Evolutionary conservation across 108 stramenopile genomes (phyloP).

Genomic region (Skeletonema menzelii): DNA sequence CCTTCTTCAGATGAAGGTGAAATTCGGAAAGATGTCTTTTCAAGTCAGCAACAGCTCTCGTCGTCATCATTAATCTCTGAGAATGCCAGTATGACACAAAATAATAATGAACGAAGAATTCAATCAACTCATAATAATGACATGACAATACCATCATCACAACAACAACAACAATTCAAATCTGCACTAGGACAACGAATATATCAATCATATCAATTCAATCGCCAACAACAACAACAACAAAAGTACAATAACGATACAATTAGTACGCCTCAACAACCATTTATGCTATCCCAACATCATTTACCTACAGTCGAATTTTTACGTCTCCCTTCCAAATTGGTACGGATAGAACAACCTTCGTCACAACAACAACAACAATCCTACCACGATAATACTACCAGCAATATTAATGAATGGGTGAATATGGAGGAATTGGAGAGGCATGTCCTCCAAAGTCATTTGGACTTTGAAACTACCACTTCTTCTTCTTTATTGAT

Average conservation of each 20-base stretch:
- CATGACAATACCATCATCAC: background rate
- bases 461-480: constrained; percentile 13
- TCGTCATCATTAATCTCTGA: background rate
- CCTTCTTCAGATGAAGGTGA: background rate
- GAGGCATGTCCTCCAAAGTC: constrained; percentile 13
- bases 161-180: background rate
- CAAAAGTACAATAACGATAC: too few species aligned
- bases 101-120: background rate
- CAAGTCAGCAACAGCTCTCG: background rate
- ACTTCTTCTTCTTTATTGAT: constrained; percentile 4
- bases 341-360: constrained; percentile 9
- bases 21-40: background rate
- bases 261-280: background rate
- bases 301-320: constrained; percentile 11
- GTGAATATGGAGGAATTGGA: constrained; percentile 28
- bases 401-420: background rate
- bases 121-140: background rate
- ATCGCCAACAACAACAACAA: background rate
- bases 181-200: background rate
- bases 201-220: background rate
- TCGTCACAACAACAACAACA: background rate
- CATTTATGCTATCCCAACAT: background rate
- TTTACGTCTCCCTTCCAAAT: constrained; percentile 25
- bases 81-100: background rate
- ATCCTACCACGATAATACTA: too few species aligned